Evolutionary conservation across 257 asterid genomes (phyloP).

Genomic region (Craterostigma plantagineum): DNA sequence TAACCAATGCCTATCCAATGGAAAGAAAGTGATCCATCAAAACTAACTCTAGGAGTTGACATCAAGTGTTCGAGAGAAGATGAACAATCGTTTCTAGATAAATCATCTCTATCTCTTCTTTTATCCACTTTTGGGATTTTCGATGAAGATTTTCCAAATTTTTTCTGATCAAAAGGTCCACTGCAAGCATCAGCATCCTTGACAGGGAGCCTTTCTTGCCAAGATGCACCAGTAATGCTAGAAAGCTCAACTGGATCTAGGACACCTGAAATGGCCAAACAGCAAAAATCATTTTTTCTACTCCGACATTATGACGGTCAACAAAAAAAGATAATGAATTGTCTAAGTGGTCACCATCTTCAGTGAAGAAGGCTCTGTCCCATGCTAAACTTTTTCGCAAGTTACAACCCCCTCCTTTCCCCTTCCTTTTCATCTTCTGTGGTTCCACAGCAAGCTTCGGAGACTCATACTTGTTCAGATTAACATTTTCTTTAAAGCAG

Average conservation of each 20-base stretch:
- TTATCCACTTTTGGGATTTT: too few species aligned
- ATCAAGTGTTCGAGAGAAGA: slow-evolving; percentile 17
- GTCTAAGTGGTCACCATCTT: slow-evolving; percentile 50
- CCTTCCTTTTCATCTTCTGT: slow-evolving; percentile 71
- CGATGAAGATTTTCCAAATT: slow-evolving; percentile 7
- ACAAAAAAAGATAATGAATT: slow-evolving; percentile 4
- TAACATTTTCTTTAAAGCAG: slow-evolving; percentile 51
- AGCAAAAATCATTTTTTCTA: slow-evolving; percentile 1
- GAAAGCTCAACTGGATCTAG: slow-evolving; percentile 80
- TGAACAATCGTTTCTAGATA: slow-evolving; percentile 5
- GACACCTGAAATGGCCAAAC: slow-evolving; percentile 38
- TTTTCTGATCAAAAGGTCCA: slow-evolving; percentile 9
- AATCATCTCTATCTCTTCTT: too few species aligned
- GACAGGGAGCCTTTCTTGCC: slow-evolving; percentile 22
- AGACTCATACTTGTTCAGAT: slow-evolving; percentile 31
- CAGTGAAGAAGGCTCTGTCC: slow-evolving; percentile 86
- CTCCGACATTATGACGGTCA: too few species aligned
- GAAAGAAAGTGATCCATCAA: slow-evolving; percentile 3
- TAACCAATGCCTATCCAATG: background rate
- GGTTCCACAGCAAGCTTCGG: slow-evolving; percentile 59
- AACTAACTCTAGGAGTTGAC: slow-evolving; percentile 29
- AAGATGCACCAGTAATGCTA: slow-evolving; percentile 42
- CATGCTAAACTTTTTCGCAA: slow-evolving; percentile 89
- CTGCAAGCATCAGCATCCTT: slow-evolving; percentile 24
- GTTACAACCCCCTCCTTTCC: slow-evolving; percentile 49